Base-by-base conservation (phyloP, 129 eudicot species). In the Arctium minus region DNA sequence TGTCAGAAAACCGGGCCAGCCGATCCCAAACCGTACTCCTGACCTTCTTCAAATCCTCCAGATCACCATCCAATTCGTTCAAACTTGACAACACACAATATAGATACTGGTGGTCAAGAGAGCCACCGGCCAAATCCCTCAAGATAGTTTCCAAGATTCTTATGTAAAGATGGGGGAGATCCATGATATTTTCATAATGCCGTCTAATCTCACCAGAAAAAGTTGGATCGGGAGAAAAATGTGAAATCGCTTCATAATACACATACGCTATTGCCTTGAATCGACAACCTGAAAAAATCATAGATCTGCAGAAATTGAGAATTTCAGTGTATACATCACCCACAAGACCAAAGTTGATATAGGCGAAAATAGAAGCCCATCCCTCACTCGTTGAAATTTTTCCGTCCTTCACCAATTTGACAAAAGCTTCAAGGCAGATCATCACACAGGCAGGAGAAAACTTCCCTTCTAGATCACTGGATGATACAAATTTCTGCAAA, bases 1-100 rank as follows among this genome's bases (percentile, higher is more conserved):
- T 86, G 10, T 90, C 96, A 27, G 97, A 96, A 81, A 96, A 90
- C 40, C 69, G 85, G 31, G 84, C 90, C 86, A 96, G 15, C 60
- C 88, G 90, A 50, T 92, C 87, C 99, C 99, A 96, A 70, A 96
- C 92, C 7, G 92, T 80, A 50, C 27, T 83, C 76, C 99, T 89
- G 18, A 92, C 96, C 64, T 82, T 89, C 83, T 86, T 88, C 80
- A 96, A 86, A 30, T 82, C 88, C 73, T 93, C 94, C 81, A 90
- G 71, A 78, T 93, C 81, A 46, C 97, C 94, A 33, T 89, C 98
- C 48, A 77, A 32, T 83, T 88, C 92, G 77, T 97, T 89, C 88
- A 96, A 87, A 75, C 98, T 93, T 36, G 98, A 90, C 67, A 96
- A 74, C 42, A 93, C 81, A 68, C 73, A 82, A 77, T 85, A 86